phyloP scores from a whole-genome alignment of 2,329 filamentous ascomycete genomes.

The Hymenoscyphus infarciens region DNA sequence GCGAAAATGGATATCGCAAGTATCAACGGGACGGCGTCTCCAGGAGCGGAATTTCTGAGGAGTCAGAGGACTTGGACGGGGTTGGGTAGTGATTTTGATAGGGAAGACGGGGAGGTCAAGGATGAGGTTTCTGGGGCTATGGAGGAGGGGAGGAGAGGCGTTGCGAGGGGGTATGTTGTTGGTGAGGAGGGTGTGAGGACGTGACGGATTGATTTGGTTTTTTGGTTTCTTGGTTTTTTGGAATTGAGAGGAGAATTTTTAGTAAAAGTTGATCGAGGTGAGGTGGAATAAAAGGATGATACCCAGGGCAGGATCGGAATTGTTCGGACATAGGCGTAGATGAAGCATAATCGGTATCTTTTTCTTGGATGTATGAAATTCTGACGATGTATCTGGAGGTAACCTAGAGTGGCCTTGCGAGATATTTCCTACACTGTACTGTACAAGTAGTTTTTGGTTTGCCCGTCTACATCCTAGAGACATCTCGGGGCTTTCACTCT shows the following conservation, averaged over 20 bases:
- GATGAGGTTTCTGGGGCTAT: slow-evolving; percentile 58
- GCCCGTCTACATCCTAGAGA: too few relatives aligned
- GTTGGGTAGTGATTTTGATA: slow-evolving; percentile 78
- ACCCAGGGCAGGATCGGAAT: too few relatives aligned
- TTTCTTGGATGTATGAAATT: too few relatives aligned
- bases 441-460: too few relatives aligned
- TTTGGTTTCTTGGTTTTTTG: too few relatives aligned
- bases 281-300: not conserved
- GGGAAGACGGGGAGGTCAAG: slow-evolving; percentile 48
- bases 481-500: too few relatives aligned
- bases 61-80: slow-evolving; percentile 88
- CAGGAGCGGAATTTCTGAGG: slow-evolving; percentile 82
- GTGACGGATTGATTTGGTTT: slow-evolving; percentile 10
- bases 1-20: slow-evolving; percentile 68
- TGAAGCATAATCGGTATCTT: not conserved
- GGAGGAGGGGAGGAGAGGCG: slow-evolving; percentile 81
- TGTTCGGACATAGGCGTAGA: not conserved
- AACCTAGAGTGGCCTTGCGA: too few relatives aligned
- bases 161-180: slow-evolving; percentile 84
- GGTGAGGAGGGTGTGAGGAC: slow-evolving; percentile 48
- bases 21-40: slow-evolving; percentile 83
- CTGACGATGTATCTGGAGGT: too few relatives aligned
- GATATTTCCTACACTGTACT: too few relatives aligned
- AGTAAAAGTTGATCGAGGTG: not conserved
- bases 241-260: too few relatives aligned